Evolutionary conservation across 257 asterid species (phyloP).

Genomic region (Forsythia viridissima): DNA sequence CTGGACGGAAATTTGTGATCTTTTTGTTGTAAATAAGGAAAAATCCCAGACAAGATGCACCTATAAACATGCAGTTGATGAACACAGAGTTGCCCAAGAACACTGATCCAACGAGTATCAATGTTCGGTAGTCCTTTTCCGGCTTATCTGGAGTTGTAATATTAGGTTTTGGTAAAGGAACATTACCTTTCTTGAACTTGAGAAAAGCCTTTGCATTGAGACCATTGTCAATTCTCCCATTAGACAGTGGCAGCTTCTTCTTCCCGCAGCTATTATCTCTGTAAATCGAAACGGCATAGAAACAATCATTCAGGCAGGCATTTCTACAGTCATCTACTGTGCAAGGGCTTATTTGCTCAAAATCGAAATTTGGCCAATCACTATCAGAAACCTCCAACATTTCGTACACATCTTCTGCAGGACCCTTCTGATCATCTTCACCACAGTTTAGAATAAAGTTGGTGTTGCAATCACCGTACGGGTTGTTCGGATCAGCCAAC

Average conservation of each 20-base stretch:
- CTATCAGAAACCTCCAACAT: conserved; percentile 21
- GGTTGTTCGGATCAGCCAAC: conserved; percentile 37
- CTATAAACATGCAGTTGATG: conserved; percentile 36
- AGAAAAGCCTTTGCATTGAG: conserved; percentile 39
- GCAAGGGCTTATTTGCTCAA: conserved; percentile 26
- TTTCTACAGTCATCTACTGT: conserved; percentile 28
- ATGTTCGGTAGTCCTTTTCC: conserved; percentile 14
- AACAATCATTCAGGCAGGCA: conserved; percentile 59
- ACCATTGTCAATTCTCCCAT: conserved; percentile 40
- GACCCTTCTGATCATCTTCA: conserved; percentile 6
- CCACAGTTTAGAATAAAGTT: conserved; percentile 37
- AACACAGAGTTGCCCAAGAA: conserved; percentile 52
- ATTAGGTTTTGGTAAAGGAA: conserved; percentile 16
- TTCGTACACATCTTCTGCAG: conserved; percentile 19
- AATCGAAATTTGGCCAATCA: conserved; percentile 52
- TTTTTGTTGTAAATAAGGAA: conserved; percentile 26
- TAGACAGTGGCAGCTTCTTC: conserved; percentile 67
- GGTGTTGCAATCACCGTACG: conserved; percentile 44
- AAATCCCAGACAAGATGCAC: conserved; percentile 26
- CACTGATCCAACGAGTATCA: conserved; percentile 39
- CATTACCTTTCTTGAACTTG: conserved; percentile 35
- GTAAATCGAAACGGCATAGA: conserved; percentile 51
- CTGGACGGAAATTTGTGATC: background rate
- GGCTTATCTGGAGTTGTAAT: background rate
- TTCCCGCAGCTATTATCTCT: conserved; percentile 57